Conservation (phyloP, 2,329 filamentous ascomycete genomes). For the Gaeumannomyces tritici region DNA sequence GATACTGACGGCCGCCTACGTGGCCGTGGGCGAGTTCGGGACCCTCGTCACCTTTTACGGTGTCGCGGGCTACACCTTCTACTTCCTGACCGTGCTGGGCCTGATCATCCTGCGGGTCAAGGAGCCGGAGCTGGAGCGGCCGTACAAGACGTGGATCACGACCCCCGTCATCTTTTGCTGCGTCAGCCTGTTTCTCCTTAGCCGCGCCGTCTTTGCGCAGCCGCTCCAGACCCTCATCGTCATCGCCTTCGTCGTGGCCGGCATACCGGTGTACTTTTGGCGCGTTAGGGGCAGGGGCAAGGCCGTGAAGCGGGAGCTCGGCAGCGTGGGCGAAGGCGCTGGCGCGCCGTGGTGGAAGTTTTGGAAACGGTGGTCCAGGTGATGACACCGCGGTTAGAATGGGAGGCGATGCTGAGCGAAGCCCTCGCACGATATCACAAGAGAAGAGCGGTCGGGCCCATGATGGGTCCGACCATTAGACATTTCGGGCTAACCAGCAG, state of each 20-base stretch:
- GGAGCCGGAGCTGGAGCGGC: slow-evolving; percentile 79
- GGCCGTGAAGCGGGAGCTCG: slow-evolving; percentile 30
- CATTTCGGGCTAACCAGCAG: too few species aligned
- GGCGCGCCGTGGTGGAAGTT: slow-evolving; percentile 46
- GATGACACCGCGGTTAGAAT: neutral
- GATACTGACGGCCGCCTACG: slow-evolving; percentile 63
- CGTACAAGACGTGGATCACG: slow-evolving; percentile 93
- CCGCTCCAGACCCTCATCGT: slow-evolving; percentile 86
- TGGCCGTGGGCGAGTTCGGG: slow-evolving; percentile 79
- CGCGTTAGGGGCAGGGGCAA: slow-evolving; percentile 58
- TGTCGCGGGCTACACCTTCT: slow-evolving; percentile 93
- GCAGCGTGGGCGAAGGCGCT: slow-evolving; percentile 15
- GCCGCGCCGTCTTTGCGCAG: slow-evolving; percentile 79
- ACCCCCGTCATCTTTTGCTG: slow-evolving; percentile 98
- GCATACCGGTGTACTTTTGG: slow-evolving; percentile 84
- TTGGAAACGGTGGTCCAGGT: slow-evolving; percentile 34
- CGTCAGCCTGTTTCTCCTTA: slow-evolving; percentile 86
- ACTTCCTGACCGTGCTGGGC: slow-evolving; percentile 89
- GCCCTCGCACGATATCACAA: neutral
- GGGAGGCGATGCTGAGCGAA: neutral
- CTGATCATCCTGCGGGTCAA: slow-evolving; percentile 81
- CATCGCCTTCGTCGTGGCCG: slow-evolving; percentile 71
- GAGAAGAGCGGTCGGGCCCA: too few species aligned
- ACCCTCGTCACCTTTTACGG: slow-evolving; percentile 96
- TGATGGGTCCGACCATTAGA: too few species aligned